Evolutionary conservation across 768 basidiomycete genomes (phyloP), one percentile per base, ranked within the genome.

Genomic region (Lactifluus pinguis): DNA sequence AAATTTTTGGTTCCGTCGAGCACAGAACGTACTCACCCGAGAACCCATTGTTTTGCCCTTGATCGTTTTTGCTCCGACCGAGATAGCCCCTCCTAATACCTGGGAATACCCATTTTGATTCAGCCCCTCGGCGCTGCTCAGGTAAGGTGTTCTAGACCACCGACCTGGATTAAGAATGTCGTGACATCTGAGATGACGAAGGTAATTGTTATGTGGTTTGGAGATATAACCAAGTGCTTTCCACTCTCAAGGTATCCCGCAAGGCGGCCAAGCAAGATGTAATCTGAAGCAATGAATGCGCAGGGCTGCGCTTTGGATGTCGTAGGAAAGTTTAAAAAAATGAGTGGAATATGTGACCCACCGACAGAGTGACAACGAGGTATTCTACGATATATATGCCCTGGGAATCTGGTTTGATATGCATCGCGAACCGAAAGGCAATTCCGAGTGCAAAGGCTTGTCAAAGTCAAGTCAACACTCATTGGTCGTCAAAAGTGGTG

Each of bases 211-310:
- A 88, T 79, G 19, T 73, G 73, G 19, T 72, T 73, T 6, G 80
- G 74, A 0, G 74, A 72, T 21, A 89, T 69, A 30, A 82, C 66
- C 25, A 87, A 72, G 65, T 81, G 77, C 50, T 76, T 62, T 59
- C 77, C 74, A 39, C 76, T 76, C 10, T 73, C 66, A 6, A 88
- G 71, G 62, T 79, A 75, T 25, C 70, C 73, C 6, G 84, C 81
- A 3, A 90, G 69, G 13, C 79, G 80, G 10, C 85, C 84, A 1
- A 89, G 77, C 19, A 87, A 76, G 57, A 87, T 72, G 66, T 89
- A 89, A 66, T 84, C 78, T 14, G 83, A 79, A 5, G 84, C 84
- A 62, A 86, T 84, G 72, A 89, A 89, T 30, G 84, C 86, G 68
- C 88, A 89, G 5, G 87, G 86, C 83, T 84, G 53, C 11, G 50